These are phyloP conservation scores for Noccaea caerulescens DNA, from an alignment of 345 rosid genomes.

Conservation along the genomic window DNA sequence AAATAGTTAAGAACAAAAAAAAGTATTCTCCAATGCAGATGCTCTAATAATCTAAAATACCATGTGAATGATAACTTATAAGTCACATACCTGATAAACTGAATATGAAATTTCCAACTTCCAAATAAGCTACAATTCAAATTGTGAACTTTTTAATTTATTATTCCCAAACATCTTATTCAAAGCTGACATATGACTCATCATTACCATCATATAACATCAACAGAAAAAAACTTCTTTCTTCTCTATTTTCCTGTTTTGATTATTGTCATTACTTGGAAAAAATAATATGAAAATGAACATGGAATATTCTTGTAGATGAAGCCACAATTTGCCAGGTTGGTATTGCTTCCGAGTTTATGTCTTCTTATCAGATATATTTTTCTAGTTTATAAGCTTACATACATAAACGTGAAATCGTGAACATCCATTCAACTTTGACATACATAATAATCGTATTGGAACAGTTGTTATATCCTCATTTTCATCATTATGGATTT, in stretches of 20 bases:
- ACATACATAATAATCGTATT: no score
- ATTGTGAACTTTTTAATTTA: not conserved
- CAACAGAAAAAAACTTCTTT: not conserved
- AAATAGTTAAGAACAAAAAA: no score
- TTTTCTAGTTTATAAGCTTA: not conserved
- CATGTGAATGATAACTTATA: not conserved
- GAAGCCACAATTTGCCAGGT: conserved; percentile 25
- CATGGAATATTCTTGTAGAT: conserved; percentile 22
- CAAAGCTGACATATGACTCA: not conserved
- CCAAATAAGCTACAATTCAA: not conserved
- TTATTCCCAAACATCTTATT: not conserved
- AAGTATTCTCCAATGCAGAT: no score
- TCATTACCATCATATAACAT: not conserved
- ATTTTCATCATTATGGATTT: conserved; percentile 1
- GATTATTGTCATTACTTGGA: not conserved
- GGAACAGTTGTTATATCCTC: not conserved
- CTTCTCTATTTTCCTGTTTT: not conserved
- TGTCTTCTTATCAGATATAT: not conserved
- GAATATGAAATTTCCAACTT: not conserved
- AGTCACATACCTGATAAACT: no score
- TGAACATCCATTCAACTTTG: not conserved
- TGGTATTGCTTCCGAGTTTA: conserved; percentile 29
- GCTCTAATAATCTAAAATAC: not conserved
- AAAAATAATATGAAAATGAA: not conserved
- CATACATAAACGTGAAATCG: not conserved